A percentile compares a stretch with the other conserved stretches of the same genome.
phyloP scores from a whole-genome alignment of 1,139 yeast species.

The Wickerhamomyces sp. region DNA sequence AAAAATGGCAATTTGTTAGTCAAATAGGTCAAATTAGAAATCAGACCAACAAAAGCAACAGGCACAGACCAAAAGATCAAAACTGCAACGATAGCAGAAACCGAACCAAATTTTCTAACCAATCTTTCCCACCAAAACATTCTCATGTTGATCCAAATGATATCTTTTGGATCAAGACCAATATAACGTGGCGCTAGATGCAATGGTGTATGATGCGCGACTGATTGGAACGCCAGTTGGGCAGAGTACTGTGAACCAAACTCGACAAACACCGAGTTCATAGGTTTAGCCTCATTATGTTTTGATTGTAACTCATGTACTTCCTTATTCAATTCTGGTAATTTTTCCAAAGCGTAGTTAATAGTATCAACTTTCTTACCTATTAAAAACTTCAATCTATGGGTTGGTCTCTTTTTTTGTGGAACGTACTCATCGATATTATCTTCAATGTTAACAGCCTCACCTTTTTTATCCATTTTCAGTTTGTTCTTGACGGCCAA shows the following conservation, averaged over 20 bases:
- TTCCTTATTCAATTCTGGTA: conserved; percentile 64
- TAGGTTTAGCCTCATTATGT: conserved; percentile 39
- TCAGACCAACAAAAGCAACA: conserved; percentile 90
- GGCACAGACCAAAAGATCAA: conserved; percentile 91
- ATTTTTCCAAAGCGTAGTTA: conserved; percentile 57
- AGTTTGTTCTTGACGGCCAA: conserved; percentile 56
- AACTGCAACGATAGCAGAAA: conserved; percentile 52
- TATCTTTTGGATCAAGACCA: conserved; percentile 74
- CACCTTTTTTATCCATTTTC: conserved; percentile 52
- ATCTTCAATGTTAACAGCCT: conserved; percentile 28
- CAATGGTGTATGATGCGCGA: conserved; percentile 62
- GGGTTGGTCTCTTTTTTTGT: conserved; percentile 70
- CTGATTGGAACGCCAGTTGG: conserved; percentile 82
- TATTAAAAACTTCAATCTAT: conserved; percentile 55
- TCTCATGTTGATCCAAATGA: conserved; percentile 83
- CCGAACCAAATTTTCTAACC: conserved; percentile 52
- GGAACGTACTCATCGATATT: conserved; percentile 66
- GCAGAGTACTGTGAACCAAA: conserved; percentile 85
- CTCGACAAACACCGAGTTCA: conserved; percentile 75
- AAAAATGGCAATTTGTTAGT: conserved; percentile 67
- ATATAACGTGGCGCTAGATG: conserved; percentile 57
- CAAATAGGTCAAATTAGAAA: conserved; percentile 76
- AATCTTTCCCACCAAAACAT: conserved; percentile 82
- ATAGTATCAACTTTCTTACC: conserved; percentile 88
- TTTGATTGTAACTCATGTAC: conserved; percentile 56